Conservation (phyloP, 2,329 filamentous ascomycete species). For the Xylaria sp. region DNA sequence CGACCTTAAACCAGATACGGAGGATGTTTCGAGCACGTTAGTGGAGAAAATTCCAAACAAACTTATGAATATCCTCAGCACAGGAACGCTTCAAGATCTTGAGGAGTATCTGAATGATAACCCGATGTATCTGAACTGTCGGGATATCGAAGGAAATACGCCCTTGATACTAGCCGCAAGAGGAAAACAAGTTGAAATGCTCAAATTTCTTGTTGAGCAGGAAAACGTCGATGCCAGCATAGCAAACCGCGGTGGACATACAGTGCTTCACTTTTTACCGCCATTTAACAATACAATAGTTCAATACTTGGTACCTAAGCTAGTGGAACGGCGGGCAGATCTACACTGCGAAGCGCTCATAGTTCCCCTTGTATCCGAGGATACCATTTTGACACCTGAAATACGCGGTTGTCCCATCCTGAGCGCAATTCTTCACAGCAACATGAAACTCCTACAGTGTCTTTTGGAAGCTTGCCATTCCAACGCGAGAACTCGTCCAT, state of each 20-base stretch:
- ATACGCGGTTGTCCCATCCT: not conserved
- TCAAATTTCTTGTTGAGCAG: not conserved
- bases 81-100: not conserved
- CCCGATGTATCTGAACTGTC: not conserved
- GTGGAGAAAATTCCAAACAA: not conserved
- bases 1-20: not conserved
- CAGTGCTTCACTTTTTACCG: not conserved
- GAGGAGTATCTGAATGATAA: not conserved
- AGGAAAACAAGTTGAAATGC: not conserved
- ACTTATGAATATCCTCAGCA: not conserved
- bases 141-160: not conserved
- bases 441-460: not conserved
- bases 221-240: not conserved
- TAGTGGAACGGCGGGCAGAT: not conserved
- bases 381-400: not conserved
- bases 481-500: not conserved
- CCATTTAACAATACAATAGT: not conserved
- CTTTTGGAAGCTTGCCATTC: not conserved
- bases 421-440: not conserved
- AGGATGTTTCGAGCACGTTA: not conserved
- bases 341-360: not conserved
- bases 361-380: not conserved
- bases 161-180: not conserved
- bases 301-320: not conserved
- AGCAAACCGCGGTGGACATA: not conserved